phyloP scores from a whole-genome alignment of 2,329 filamentous ascomycete species.

The Huntiella moniliformis region DNA sequence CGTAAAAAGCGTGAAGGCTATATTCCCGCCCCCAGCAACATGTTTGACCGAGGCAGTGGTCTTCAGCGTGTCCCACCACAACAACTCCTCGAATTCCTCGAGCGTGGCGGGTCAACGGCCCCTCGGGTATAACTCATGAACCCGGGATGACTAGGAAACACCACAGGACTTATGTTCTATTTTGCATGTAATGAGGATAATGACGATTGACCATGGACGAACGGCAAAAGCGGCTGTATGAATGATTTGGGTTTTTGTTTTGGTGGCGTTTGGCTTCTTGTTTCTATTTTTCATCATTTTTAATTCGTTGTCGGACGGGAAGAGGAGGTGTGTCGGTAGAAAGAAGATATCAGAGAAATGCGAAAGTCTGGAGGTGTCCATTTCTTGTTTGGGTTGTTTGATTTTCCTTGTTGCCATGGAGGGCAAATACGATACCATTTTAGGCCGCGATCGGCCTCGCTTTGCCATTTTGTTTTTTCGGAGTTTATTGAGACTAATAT shows the following conservation, averaged over 20 bases:
- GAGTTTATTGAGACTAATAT: background rate
- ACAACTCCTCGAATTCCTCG: slow-evolving; percentile 37
- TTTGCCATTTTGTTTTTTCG: background rate
- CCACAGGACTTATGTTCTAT: background rate
- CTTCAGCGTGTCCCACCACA: slow-evolving; percentile 42
- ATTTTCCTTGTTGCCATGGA: slow-evolving; percentile 5
- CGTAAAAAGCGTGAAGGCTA: slow-evolving; percentile 67
- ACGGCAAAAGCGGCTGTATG: background rate
- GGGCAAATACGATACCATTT: slow-evolving; percentile 11
- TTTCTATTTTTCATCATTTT: slow-evolving; percentile 4
- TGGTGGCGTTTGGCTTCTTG: slow-evolving; percentile 4
- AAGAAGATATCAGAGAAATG: background rate
- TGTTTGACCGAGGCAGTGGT: slow-evolving; percentile 39
- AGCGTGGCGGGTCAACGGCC: slow-evolving; percentile 31
- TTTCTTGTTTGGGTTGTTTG: slow-evolving; percentile 11
- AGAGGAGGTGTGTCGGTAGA: background rate
- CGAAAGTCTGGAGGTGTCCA: background rate
- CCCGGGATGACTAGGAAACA: no score
- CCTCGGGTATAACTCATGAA: slow-evolving; percentile 18
- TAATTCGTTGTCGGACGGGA: background rate
- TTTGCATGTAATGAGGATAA: background rate
- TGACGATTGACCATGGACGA: background rate
- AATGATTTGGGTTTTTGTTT: background rate
- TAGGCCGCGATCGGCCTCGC: slow-evolving; percentile 7
- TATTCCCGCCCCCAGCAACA: slow-evolving; percentile 51